Percentiles rank a stretch among this genome's conserved stretches.
These are phyloP conservation scores for Elsinoe necatrix DNA, from an alignment of 2,329 filamentous ascomycete species.

Conservation along the genomic window DNA sequence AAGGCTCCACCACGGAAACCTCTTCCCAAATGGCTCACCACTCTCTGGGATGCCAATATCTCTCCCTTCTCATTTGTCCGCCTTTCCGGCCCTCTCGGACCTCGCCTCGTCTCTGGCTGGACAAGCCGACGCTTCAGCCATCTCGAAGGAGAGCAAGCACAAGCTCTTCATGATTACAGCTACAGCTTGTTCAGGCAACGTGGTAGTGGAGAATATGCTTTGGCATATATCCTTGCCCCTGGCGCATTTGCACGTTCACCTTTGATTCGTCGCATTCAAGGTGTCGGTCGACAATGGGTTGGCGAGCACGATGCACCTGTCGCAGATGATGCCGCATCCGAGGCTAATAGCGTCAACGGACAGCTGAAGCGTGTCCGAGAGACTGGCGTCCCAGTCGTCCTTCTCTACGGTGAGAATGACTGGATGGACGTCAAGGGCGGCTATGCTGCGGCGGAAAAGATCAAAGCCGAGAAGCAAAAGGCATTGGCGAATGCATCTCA, in stretches of 20 bases:
- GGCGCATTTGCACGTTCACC: constrained; percentile 86
- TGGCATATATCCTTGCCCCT: constrained; percentile 86
- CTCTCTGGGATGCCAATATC: constrained; percentile 94
- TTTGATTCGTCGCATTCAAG: constrained; percentile 76
- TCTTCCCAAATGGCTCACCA: constrained; percentile 77
- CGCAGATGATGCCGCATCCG: constrained; percentile 28
- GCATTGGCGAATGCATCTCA: background rate
- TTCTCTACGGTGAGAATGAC: constrained; percentile 97
- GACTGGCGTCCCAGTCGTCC: constrained; percentile 70
- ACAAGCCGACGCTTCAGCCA: constrained; percentile 87
- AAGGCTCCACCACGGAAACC: constrained; percentile 48
- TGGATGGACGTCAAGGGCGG: constrained; percentile 97
- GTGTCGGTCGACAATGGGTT: constrained; percentile 66
- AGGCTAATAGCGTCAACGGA: constrained; percentile 23
- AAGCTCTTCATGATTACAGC: constrained; percentile 83
- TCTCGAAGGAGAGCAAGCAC: constrained; percentile 68
- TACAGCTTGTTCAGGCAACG: constrained; percentile 90
- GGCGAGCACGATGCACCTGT: constrained; percentile 25
- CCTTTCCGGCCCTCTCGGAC: constrained; percentile 79
- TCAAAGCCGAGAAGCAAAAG: constrained; percentile 1
- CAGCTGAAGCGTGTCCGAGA: background rate
- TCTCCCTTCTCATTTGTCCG: constrained; percentile 89
- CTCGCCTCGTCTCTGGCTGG: constrained; percentile 89
- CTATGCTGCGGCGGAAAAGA: constrained; percentile 37
- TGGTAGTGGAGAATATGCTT: constrained; percentile 86